Evolutionary conservation across 2,329 filamentous ascomycete species (phyloP), one percentile per base, ranked within the genome.

Genomic region (Cladosporium velox): DNA sequence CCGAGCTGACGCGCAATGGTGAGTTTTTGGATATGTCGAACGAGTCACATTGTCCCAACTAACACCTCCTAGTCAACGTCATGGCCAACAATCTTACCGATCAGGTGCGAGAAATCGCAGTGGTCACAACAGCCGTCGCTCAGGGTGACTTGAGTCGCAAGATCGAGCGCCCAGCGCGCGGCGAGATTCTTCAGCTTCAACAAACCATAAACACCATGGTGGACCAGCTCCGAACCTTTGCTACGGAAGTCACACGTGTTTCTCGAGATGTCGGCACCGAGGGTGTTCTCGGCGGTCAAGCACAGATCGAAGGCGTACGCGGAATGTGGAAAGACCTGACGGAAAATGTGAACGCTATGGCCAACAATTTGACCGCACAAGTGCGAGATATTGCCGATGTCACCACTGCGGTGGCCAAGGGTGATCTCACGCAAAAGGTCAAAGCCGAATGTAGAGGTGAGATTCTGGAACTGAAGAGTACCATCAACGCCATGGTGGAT

Each of bases 81-180:
- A 98, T 99, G 94, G 94, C 94, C 76, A 96, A 95, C 86, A 99
- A 98, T 78, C 83, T 99, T 73, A 98, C 94, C 2, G 96, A 95
- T 5, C 94, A 99, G 82, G 95, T 99, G 76, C 90, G 94, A 82
- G 93, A 97, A 79, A 99, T 99, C 73, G 95, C 94, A 68, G 92
- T 94, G 75, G 95, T 99, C 67, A 98, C 94, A 3, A 97, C 93
- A 1, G 94, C 94, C 67, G 94, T 99, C 68, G 94, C 94, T 61
- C 91, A 91, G 78, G 94, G 94, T 75, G 94, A 99, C 79, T 83
- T 99, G 69, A 96, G 92, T 68, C 92, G 95, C 81, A 98, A 97
- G 83, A 97, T 99, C 76, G 91, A 92, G 68, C 92, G 96, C 70
- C 92, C 96, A 72, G 95, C 93, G 63, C 89, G 93, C 78, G 94